Base-by-base conservation (phyloP, 2,329 filamentous ascomycete genomes). In the Aspergillus quadrilineatus region DNA sequence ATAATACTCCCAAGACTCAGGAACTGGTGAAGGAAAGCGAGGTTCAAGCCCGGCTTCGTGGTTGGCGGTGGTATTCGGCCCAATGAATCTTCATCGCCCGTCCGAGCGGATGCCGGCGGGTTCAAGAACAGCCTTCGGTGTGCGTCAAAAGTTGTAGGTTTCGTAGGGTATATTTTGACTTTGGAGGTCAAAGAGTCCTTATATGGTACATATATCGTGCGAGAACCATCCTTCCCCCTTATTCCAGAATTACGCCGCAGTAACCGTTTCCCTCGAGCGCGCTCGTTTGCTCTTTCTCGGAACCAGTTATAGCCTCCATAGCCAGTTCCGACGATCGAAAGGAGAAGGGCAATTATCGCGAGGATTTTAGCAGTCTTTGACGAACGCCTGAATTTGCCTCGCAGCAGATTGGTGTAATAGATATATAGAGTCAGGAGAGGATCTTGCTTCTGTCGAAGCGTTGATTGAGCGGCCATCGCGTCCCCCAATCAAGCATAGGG, bases 1-100 rank as follows among this genome's bases (percentile, higher is more conserved):
- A 97, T 96, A 69, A 99, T 97, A 75, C 92, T 97, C 77, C 97
- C 85, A 53, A 99, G 78, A 69, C 93, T 97, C 50, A 97, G 81
- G 67, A 99, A 97, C 75, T 99, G 94, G 72, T 99, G 94, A 52
- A 99, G 75, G 68, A 99, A 99, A 9, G 94, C 94, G 57, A 99
- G 81, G 70, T 99, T 99, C 39, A 99, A 78, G 0, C 94, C 94
- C 0, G 94, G 92, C 73, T 96, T 97, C 3, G 92, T 93, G 71
- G 96, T 90, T 8, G 90, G 84, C 2, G 92, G 90, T 14, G 94
- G 94, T 5, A 95, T 90, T 43, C 85, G 82, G 36, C 78, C 80
- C 44, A 71, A 67, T 4, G 74, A 69, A 17, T 83, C 82, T 12
- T 87, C 86, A 71, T 92, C 87, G 39, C 83, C 81, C 47, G 94